Conservation (phyloP, 306 rosid genomes). For the Cicer chorassanicum region DNA sequence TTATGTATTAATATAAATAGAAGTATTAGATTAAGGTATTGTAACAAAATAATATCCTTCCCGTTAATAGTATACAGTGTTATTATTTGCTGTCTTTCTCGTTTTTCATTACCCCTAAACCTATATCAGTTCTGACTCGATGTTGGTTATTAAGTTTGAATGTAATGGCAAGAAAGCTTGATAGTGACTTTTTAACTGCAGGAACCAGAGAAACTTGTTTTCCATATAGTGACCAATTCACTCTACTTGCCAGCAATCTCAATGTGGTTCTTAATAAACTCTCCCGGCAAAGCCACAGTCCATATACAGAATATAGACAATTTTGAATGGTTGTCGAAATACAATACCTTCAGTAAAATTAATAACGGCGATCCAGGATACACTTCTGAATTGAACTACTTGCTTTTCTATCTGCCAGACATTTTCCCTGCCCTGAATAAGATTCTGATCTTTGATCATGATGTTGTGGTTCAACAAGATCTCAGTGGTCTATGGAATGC, state of each 20-base stretch:
- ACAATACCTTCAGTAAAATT: constrained; percentile 27
- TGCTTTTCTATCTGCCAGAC: constrained; percentile 45
- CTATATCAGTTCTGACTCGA: neutral
- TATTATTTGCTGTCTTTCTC: constrained; percentile 3
- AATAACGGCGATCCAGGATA: constrained; percentile 23
- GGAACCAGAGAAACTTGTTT: constrained; percentile 46
- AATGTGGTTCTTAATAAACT: constrained; percentile 46
- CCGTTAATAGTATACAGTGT: neutral
- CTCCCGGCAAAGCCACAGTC: constrained; percentile 46
- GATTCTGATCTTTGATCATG: constrained; percentile 45
- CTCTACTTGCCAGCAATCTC: constrained; percentile 44
- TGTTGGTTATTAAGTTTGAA: neutral
- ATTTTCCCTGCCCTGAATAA: constrained; percentile 44
- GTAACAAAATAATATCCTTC: constrained; percentile 9
- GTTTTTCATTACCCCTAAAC: constrained; percentile 1
- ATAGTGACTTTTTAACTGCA: constrained; percentile 32
- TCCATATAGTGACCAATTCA: constrained; percentile 43
- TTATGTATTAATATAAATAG: constrained; percentile 22
- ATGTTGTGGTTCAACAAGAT: constrained; percentile 50
- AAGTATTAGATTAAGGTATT: constrained; percentile 6
- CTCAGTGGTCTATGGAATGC: constrained; percentile 42
- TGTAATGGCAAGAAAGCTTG: constrained; percentile 31
- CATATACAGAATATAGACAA: constrained; percentile 42
- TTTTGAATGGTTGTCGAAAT: constrained; percentile 37
- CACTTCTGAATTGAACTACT: constrained; percentile 41